Percentiles rank a stretch among this genome's conserved stretches.
Conservation (phyloP, 2,329 filamentous ascomycete species). For the Stachybotrys elegans region DNA sequence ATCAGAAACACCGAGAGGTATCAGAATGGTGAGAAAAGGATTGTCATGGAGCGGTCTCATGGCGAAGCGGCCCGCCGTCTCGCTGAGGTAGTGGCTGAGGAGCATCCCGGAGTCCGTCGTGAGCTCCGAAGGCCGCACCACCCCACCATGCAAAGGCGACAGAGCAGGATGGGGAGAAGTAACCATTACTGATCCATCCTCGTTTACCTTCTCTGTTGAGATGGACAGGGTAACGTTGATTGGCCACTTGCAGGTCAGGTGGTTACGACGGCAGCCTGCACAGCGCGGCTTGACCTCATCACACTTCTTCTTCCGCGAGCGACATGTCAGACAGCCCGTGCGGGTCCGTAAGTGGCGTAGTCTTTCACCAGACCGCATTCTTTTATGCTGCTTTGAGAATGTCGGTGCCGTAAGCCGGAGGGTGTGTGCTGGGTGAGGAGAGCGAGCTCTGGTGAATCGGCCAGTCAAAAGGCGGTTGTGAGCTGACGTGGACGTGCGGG, state of each 20-base stretch:
- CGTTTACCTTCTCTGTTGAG: not conserved
- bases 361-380: not conserved
- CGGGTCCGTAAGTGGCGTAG: conserved; percentile 1
- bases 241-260: conserved; percentile 14
- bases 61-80: conserved; percentile 6
- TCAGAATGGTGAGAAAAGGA: conserved; percentile 5
- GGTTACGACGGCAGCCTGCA: conserved; percentile 21
- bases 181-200: not conserved
- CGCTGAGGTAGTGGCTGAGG: conserved; percentile 1
- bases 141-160: not conserved
- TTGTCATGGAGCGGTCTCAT: conserved; percentile 5
- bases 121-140: conserved; percentile 1
- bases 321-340: conserved; percentile 32
- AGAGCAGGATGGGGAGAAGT: not conserved
- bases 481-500: not conserved
- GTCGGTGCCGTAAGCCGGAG: not conserved
- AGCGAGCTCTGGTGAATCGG: not conserved
- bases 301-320: conserved; percentile 36
- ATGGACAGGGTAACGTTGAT: too few relatives aligned
- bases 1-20: conserved; percentile 4
- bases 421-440: not conserved
- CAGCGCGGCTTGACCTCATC: conserved; percentile 31
- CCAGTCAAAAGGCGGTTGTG: not conserved
- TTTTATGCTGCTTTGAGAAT: not conserved
- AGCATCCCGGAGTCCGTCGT: conserved; percentile 4